phyloP scores from a whole-genome alignment of 108 stramenopile species.

The Cylindrotheca fusiformis region DNA sequence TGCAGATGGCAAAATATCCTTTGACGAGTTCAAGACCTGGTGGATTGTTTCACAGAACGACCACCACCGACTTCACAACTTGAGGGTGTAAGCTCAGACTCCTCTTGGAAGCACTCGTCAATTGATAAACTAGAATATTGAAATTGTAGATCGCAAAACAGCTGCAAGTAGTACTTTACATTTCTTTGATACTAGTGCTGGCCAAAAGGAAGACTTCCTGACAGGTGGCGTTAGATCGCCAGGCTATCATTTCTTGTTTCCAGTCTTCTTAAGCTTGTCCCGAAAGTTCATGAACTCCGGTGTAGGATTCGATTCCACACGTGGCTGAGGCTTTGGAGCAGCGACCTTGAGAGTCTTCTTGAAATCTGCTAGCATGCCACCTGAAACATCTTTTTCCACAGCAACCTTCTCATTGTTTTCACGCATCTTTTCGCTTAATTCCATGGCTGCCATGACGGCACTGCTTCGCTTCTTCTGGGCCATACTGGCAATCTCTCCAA shows the following conservation, averaged over 20 bases:
- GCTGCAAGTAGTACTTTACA: too few relatives aligned
- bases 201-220: too few relatives aligned
- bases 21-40: constrained; percentile 53
- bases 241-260: constrained; percentile 1
- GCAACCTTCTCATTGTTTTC: neutral
- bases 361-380: constrained; percentile 3
- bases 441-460: constrained; percentile 19
- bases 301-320: constrained; percentile 9
- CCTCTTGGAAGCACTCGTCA: too few relatives aligned
- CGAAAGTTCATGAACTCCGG: constrained; percentile 37
- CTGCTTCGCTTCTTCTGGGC: constrained; percentile 21
- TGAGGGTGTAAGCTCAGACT: too few relatives aligned
- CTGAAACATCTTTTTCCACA: neutral
- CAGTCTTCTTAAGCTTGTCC: constrained; percentile 28
- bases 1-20: constrained; percentile 26
- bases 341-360: constrained; percentile 1
- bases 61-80: constrained; percentile 6
- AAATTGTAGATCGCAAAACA: too few relatives aligned
- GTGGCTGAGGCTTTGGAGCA: neutral
- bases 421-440: constrained; percentile 11
- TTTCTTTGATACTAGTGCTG: too few relatives aligned
- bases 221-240: too few relatives aligned
- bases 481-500: constrained; percentile 29
- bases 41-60: constrained; percentile 40
- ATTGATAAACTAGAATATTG: too few relatives aligned